Conservation (phyloP, 176 grass and related monocot genomes). For the Pontederia paniculata region DNA sequence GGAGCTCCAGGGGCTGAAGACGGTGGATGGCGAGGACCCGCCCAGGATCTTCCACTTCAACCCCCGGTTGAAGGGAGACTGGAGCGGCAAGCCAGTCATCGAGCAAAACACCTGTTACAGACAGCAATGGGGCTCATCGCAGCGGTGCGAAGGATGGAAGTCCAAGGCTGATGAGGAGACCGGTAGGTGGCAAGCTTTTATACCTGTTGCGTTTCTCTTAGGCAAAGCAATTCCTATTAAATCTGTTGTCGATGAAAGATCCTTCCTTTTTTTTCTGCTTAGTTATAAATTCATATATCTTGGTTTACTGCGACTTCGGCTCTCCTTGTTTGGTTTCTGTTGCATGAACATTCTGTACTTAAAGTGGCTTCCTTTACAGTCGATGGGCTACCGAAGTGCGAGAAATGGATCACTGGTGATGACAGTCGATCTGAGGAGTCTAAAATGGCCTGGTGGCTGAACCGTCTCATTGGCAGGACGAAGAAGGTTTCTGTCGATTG, state of each 20-base stretch:
- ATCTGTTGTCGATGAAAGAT: neutral
- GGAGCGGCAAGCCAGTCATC: slow-evolving; percentile 84
- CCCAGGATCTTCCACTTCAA: slow-evolving; percentile 95
- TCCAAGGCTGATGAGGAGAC: slow-evolving; percentile 76
- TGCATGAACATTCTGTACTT: neutral
- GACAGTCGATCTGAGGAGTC: slow-evolving; percentile 39
- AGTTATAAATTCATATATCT: neutral
- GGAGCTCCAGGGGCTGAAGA: slow-evolving; percentile 80
- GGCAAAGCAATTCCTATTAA: neutral
- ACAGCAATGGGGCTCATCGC: slow-evolving; percentile 82
- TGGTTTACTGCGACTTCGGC: neutral
- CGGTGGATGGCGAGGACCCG: slow-evolving; percentile 87
- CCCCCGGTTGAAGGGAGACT: slow-evolving; percentile 78
- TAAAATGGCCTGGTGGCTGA: slow-evolving; percentile 75
- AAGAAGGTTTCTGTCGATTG: slow-evolving; percentile 67
- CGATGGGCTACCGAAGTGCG: slow-evolving; percentile 81
- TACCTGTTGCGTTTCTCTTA: neutral
- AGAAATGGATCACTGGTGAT: slow-evolving; percentile 82
- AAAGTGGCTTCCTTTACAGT: slow-evolving; percentile 25
- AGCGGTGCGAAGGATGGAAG: slow-evolving; percentile 75
- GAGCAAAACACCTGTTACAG: slow-evolving; percentile 99
- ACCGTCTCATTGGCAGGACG: slow-evolving; percentile 64
- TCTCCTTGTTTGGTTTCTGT: neutral
- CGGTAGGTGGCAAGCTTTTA: slow-evolving; percentile 18
- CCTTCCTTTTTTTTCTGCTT: neutral